phyloP scores from a whole-genome alignment of 306 rosid genomes.

The Cyclanthera cordifolia region DNA sequence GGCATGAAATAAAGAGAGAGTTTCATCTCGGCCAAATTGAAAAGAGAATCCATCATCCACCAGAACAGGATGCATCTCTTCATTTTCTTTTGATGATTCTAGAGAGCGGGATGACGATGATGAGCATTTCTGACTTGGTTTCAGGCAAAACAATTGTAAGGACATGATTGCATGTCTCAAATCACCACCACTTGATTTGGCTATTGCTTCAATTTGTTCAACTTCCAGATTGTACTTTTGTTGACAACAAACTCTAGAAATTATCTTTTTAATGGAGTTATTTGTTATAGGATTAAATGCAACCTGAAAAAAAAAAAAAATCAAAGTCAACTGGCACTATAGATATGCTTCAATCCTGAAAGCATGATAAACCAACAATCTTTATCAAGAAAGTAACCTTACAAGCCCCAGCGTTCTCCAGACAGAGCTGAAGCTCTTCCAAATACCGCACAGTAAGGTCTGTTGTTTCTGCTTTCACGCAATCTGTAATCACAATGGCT shows the following conservation, averaged over 20 bases:
- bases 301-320: constrained; percentile 43
- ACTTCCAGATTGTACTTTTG: constrained; percentile 49
- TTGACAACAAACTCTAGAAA: constrained; percentile 53
- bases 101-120: constrained; percentile 24
- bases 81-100: constrained; percentile 21
- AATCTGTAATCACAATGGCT: constrained; percentile 62
- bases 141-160: constrained; percentile 64
- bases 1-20: constrained; percentile 78
- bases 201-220: constrained; percentile 65
- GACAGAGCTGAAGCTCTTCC: constrained; percentile 53
- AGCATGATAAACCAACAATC: constrained; percentile 11
- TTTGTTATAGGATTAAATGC: constrained; percentile 73
- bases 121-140: constrained; percentile 37
- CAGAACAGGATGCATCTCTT: constrained; percentile 15
- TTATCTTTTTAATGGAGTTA: constrained; percentile 60
- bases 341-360: constrained; percentile 15
- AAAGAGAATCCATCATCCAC: constrained; percentile 33
- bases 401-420: constrained; percentile 86
- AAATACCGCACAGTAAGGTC: constrained; percentile 39
- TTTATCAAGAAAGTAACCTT: constrained; percentile 68
- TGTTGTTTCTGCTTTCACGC: constrained; percentile 52
- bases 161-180: constrained; percentile 87
- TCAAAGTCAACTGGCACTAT: constrained; percentile 13
- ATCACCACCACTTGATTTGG: constrained; percentile 92
- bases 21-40: constrained; percentile 74